phyloP scores from a whole-genome alignment of 2,329 filamentous ascomycete genomes.

The Parafenestella ontariensis region DNA sequence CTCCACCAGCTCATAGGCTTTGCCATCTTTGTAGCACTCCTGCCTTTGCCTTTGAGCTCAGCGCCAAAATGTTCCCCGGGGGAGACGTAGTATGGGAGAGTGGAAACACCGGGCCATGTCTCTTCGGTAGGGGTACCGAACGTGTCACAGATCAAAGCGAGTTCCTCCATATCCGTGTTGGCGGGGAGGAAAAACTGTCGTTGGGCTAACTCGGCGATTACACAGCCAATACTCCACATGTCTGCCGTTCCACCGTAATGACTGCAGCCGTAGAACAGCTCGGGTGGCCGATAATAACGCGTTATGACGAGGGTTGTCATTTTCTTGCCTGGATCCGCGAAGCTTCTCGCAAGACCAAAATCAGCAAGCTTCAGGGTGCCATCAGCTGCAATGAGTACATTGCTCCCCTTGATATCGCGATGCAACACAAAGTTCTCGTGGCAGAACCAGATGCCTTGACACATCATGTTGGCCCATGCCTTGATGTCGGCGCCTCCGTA shows the following conservation, averaged over 20 bases:
- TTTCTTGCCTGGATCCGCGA: conserved; percentile 82
- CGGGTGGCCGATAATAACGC: conserved; percentile 93
- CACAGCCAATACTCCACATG: conserved; percentile 90
- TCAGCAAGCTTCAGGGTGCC: conserved; percentile 95
- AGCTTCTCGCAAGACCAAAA: conserved; percentile 91
- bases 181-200: conserved; percentile 84
- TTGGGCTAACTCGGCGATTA: conserved; percentile 89
- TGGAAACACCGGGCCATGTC: conserved; percentile 91
- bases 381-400: conserved; percentile 90
- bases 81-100: conserved; percentile 80
- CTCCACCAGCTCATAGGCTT: conserved; percentile 78
- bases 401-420: conserved; percentile 99
- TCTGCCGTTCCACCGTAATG: conserved; percentile 93
- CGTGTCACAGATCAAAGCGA: conserved; percentile 81
- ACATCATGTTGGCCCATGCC: conserved; percentile 98
- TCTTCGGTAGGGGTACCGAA: conserved; percentile 93
- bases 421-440: conserved; percentile 94
- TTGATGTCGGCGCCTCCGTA: conserved; percentile 94
- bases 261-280: conserved; percentile 87
- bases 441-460: conserved; percentile 91
- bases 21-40: conserved; percentile 57
- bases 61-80: conserved; percentile 53
- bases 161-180: conserved; percentile 84
- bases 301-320: conserved; percentile 98
- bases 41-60: conserved; percentile 42